A percentile compares a stretch with the other conserved stretches of the same genome.
phyloP scores from a whole-genome alignment of 768 basidiomycete genomes.

The Termitomyces sp. region DNA sequence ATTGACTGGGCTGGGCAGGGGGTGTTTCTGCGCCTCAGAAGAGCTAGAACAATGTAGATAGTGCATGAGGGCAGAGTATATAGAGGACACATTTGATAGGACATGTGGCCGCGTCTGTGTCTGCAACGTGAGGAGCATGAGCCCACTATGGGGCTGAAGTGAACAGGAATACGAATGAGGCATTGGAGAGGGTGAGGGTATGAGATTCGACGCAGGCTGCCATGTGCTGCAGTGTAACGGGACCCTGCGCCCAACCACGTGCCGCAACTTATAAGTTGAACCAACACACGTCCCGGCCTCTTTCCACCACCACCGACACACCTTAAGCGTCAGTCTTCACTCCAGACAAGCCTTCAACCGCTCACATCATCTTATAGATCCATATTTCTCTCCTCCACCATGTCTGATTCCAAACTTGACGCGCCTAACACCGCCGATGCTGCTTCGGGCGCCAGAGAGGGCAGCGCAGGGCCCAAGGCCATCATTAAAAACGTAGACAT shows the following conservation, averaged over 20 bases:
- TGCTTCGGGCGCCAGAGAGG: slow-evolving; percentile 34
- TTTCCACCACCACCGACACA: slow-evolving; percentile 11
- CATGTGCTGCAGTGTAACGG: slow-evolving; percentile 11
- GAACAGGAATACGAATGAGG: slow-evolving; percentile 17
- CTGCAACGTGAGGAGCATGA: slow-evolving; percentile 11
- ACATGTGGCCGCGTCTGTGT: slow-evolving; percentile 16
- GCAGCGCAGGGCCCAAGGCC: slow-evolving; percentile 60
- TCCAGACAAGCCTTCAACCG: slow-evolving; percentile 2
- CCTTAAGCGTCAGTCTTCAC: slow-evolving; percentile 5
- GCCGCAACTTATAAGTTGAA: slow-evolving; percentile 15
- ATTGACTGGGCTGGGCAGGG: neutral
- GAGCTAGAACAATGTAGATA: neutral
- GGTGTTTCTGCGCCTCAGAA: slow-evolving; percentile 1
- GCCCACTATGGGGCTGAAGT: slow-evolving; percentile 9
- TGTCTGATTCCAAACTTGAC: slow-evolving; percentile 55
- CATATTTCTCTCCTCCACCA: slow-evolving; percentile 15
- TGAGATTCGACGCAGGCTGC: slow-evolving; percentile 10
- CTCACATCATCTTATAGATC: slow-evolving; percentile 10
- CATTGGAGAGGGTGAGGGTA: neutral
- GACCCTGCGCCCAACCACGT: slow-evolving; percentile 18
- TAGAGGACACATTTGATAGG: neutral
- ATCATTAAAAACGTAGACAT: slow-evolving; percentile 97
- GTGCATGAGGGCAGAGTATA: neutral
- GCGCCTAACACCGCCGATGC: slow-evolving; percentile 55
- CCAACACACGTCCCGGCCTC: slow-evolving; percentile 13